Base-by-base conservation (phyloP, 2,329 filamentous ascomycete species). In the Gremmenia infestans region DNA sequence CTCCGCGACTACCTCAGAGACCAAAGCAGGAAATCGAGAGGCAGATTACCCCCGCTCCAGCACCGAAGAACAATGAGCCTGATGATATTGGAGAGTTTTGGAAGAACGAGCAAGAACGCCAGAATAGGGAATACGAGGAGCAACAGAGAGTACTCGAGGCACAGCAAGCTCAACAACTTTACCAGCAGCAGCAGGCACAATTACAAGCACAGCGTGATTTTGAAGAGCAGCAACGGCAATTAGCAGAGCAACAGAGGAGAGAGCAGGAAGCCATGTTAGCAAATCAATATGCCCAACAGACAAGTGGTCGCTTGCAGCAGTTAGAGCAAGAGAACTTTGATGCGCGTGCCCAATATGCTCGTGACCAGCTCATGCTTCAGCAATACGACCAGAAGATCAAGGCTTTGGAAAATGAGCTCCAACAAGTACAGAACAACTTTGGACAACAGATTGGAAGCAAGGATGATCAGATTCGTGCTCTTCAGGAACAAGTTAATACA, bases 11-110 rank as follows among this genome's bases (percentile, higher is more conserved):
- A 52, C 94, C 94, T 0, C 83, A 85, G 23, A 82, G 94, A 58
- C 94, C 78, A 71, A 96, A 81, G 75, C 88, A 78, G 78, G 91
- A 80, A 74, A 89, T 82, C 65, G 87, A 79, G 76, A 79, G 74
- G 71, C 75, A 82, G 53, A 86, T 89, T 1, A 85, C 87, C 1
- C 88, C 91, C 7, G 83, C 88, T 1, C 82, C 83, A 9, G 78
- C 81, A 49, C 81, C 84, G 6, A 86, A 86, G 65, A 76, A 82
- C 0, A 85, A 91, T 4, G 94, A 97, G 66, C 93, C 93, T 0
- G 92, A 94, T 68, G 91, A 96, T 49, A 97, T 99, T 69, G 90
- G 90, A 52, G 94, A 99, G 67, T 99, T 99, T 72, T 99, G 94
- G 94, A 95, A 95, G 74, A 89, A 85, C 64, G 92, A 97, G 72